Base-by-base conservation (phyloP, 2,329 filamentous ascomycete species). In the Monilinia vaccinii-corymbosi region DNA sequence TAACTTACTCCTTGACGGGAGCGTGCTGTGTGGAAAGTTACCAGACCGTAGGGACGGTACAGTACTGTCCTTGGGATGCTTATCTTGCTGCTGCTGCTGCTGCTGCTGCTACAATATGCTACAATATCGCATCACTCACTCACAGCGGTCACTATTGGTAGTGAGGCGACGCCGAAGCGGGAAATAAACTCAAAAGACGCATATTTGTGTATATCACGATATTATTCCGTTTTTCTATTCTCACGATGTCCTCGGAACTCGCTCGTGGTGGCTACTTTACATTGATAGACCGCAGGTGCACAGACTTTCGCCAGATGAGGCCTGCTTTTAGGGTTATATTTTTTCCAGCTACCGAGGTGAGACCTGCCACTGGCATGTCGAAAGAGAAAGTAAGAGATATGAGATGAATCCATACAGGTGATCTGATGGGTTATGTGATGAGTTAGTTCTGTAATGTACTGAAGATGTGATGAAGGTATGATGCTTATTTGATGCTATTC, bases 41-140 rank as follows among this genome's bases (percentile, higher is more conserved):
- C 51, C 52, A 51, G 58, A 42, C 58, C 58, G 51, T 56, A 60
- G 58, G 58, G 58, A 60, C 58, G 58, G 58, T 56, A 56, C 58
- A n/a, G n/a, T n/a, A n/a, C n/a, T n/a, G n/a, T 21, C 25, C 25
- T 10, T 14, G 25, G 18, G 25, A 44, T 44, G 25, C 32, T 31
- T 32, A 53, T 32, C 38, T 44, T 44, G 51, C 25, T 53, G 25
- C 36, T 23, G n/a, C n/a, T n/a, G n/a, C n/a, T n/a, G n/a, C n/a
- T n/a, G n/a, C n/a, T n/a, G n/a, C n/a, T n/a, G n/a, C n/a, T n/a
- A n/a, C n/a, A n/a, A n/a, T n/a, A 31, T 18, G 31, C 21, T 53
- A 11, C 18, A 18, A 42, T 16, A 32, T 48, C 16, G 23, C 28
- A 53, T 32, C n/a, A 32, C 38, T 11, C n/a, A 8, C n/a, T 42